Conservation (phyloP, 1,139 yeast genomes). For the Yamadazyma atmosphaerica region DNA sequence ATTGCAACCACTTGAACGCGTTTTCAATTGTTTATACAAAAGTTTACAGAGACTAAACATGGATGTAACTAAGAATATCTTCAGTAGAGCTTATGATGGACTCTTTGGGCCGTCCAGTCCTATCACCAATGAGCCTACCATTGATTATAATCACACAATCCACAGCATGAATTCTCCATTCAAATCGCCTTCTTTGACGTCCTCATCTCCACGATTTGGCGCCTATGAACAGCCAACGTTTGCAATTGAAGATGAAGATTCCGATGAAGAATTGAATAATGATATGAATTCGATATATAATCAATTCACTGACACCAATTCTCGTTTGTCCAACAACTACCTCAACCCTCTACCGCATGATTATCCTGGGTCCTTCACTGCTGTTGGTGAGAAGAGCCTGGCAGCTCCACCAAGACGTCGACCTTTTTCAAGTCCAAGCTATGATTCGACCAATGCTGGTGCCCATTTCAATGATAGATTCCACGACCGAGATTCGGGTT, state of each 20-base stretch:
- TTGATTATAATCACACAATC: slow-evolving; percentile 35
- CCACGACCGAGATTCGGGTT: slow-evolving; percentile 1
- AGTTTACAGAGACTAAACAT: neutral
- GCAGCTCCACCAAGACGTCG: neutral
- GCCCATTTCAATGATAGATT: neutral
- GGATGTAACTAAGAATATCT: slow-evolving; percentile 6
- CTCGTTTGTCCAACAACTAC: slow-evolving; percentile 7
- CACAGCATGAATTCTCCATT: slow-evolving; percentile 4
- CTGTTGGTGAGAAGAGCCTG: slow-evolving; percentile 3
- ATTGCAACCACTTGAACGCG: slow-evolving; percentile 1
- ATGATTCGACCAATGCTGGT: neutral
- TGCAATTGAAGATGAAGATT: slow-evolving; percentile 16
- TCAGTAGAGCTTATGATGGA: slow-evolving; percentile 10
- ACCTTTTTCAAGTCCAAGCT: neutral
- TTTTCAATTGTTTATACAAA: neutral
- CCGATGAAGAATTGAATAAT: slow-evolving; percentile 27
- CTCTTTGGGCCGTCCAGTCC: slow-evolving; percentile 21
- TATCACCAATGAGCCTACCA: slow-evolving; percentile 37
- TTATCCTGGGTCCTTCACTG: slow-evolving; percentile 24
- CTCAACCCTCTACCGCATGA: slow-evolving; percentile 12
- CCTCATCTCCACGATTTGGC: neutral
- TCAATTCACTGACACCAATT: slow-evolving; percentile 13
- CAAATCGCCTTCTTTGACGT: neutral
- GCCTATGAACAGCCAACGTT: too few species aligned
- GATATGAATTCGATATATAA: slow-evolving; percentile 15